Base-by-base conservation (phyloP, 2,329 filamentous ascomycete species). In the Mariannaea elegans region DNA sequence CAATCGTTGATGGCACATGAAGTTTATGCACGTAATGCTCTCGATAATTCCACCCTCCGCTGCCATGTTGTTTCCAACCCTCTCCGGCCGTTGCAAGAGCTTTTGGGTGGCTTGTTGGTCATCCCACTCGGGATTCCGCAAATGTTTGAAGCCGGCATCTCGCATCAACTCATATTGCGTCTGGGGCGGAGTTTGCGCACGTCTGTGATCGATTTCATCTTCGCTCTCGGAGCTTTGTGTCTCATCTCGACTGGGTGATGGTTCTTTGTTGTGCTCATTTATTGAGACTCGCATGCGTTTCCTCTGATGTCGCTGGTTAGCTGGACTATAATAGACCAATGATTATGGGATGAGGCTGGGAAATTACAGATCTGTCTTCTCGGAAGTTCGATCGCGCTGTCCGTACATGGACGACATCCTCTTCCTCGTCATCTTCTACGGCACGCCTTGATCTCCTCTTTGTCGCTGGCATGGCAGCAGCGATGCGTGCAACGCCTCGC, bases 1-100 rank as follows among this genome's bases (percentile, higher is more conserved):
- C 16, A 98, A 84, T 55, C 90, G 88, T 42, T 88, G 82, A 74
- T 99, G 95, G 71, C 94, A 98, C 95, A 98, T 98, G 77, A 98
- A 98, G 75, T 97, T 97, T 68, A 88, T 86, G 74, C 93, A 96
- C 34, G 88, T 90, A 55, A 98, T 90, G 63, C 89, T 89, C 75
- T 97, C 90, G 45, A 98, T 90, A 54, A 98, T 94, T 1, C 93
- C 94, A 67, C 91, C 90, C 36, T 96, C 90, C 0, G 92, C 90
- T 2, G 90, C 86, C 36, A 87, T 82, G 68, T 97, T 97, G 19
- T 91, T 84, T 12, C 86, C 85, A 52, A 85, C 76, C 34, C 76
- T 77, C 29, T 75, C 70, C 42, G 80, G 75, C 53, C 80, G 82
- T 63, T 78, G 82, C 54, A 82, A 81, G 21, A 92, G 79, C 24